phyloP scores from a whole-genome alignment of 495 filamentous ascomycete genomes.

The Peziza echinospora region DNA sequence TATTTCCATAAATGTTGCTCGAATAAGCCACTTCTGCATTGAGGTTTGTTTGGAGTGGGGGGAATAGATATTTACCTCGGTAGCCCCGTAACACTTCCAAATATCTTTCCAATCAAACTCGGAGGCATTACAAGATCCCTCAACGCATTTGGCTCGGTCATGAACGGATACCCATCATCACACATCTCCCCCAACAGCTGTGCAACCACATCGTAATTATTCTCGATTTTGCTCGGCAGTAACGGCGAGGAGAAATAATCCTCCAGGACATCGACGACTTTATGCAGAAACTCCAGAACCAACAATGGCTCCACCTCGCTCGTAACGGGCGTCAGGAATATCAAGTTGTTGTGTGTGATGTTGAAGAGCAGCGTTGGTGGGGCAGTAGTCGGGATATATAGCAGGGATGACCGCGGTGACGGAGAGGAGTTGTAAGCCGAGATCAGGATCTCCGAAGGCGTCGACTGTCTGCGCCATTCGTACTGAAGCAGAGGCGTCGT shows the following conservation, averaged over 20 bases:
- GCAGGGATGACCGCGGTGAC: constrained; percentile 59
- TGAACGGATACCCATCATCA: constrained; percentile 73
- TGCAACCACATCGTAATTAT: constrained; percentile 79
- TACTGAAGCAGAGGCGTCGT: constrained; percentile 44
- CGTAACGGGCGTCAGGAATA: constrained; percentile 66
- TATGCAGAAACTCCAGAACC: constrained; percentile 87
- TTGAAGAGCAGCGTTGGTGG: constrained; percentile 85
- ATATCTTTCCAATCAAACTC: constrained; percentile 67
- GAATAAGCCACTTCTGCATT: not conserved
- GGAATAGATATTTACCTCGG: constrained; percentile 25
- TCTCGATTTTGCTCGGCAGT: constrained; percentile 62
- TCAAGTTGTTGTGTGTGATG: constrained; percentile 60
- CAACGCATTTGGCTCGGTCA: constrained; percentile 82
- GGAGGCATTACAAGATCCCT: constrained; percentile 81
- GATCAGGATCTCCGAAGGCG: constrained; percentile 52
- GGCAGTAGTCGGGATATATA: constrained; percentile 63
- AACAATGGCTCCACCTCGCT: constrained; percentile 79
- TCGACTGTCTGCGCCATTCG: constrained; percentile 46
- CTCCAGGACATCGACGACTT: constrained; percentile 79
- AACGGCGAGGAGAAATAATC: constrained; percentile 87
- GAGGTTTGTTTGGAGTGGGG: not conserved
- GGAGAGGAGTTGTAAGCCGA: constrained; percentile 75
- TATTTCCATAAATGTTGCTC: too few species aligned
- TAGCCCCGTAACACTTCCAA: constrained; percentile 60
- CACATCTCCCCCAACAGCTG: constrained; percentile 92